Evolutionary conservation across 495 filamentous ascomycete species (phyloP).

Genomic region (Echria macrotheca): DNA sequence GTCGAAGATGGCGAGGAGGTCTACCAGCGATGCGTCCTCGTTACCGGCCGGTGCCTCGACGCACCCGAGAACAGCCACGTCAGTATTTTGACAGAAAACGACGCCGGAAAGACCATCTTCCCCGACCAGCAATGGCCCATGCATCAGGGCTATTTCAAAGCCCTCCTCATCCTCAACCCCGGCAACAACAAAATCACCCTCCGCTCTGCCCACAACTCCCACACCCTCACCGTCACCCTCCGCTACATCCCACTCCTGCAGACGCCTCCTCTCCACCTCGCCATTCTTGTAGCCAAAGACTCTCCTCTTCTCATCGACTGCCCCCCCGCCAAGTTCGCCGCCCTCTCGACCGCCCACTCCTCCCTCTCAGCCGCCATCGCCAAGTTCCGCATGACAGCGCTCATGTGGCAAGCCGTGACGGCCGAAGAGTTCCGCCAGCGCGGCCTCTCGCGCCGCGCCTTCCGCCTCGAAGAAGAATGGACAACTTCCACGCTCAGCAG

Average conservation of each 20-base stretch:
- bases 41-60: conserved; percentile 4
- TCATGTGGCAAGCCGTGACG: conserved; percentile 48
- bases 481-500: conserved; percentile 32
- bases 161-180: conserved; percentile 63
- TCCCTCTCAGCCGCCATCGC: conserved; percentile 39
- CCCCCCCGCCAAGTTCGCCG: conserved; percentile 23
- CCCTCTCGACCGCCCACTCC: conserved; percentile 32
- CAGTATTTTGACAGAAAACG: conserved; percentile 1
- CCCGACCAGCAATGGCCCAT: conserved; percentile 56
- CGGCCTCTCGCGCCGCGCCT: conserved; percentile 44
- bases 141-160: conserved; percentile 69
- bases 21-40: conserved; percentile 15
- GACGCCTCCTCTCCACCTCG: conserved; percentile 48
- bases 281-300: conserved; percentile 39
- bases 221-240: conserved; percentile 5
- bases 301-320: conserved; percentile 7
- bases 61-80: conserved; percentile 3
- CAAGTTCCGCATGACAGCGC: conserved; percentile 47
- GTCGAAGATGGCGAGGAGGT: conserved; percentile 13
- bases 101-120: conserved; percentile 8
- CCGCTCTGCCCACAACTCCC: neutral
- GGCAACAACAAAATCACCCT: conserved; percentile 58
- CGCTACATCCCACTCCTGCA: conserved; percentile 16
- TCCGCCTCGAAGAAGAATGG: conserved; percentile 49
- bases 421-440: conserved; percentile 44